Percentiles rank a stretch among this genome's conserved stretches.
phyloP scores from a whole-genome alignment of 352 stramenopile species.

The Globisporangium emineosum region DNA sequence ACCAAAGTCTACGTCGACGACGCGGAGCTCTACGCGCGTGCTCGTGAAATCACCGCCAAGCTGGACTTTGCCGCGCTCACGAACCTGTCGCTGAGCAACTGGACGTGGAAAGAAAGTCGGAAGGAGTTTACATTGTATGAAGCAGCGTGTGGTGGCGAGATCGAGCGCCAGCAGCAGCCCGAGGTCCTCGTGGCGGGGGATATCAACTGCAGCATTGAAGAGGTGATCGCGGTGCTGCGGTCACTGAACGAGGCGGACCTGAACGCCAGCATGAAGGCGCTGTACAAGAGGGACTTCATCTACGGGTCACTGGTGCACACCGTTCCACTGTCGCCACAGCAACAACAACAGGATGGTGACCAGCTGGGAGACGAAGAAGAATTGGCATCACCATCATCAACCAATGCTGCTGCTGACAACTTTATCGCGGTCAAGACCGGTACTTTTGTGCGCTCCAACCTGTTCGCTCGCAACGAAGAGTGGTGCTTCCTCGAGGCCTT shows the following conservation, averaged over 20 bases:
- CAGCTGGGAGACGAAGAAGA: no score
- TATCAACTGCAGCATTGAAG: conserved; percentile 15
- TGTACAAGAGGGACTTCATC: conserved; percentile 46
- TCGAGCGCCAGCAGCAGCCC: neutral
- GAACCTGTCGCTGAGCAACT: conserved; percentile 10
- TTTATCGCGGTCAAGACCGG: conserved; percentile 44
- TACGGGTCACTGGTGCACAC: conserved; percentile 39
- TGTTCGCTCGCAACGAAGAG: conserved; percentile 35
- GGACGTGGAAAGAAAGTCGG: conserved; percentile 3
- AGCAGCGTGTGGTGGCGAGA: neutral
- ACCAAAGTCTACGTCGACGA: conserved; percentile 10
- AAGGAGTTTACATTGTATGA: conserved; percentile 12
- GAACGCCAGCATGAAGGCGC: conserved; percentile 16
- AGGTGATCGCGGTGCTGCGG: conserved; percentile 9
- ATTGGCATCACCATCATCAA: no score
- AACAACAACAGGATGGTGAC: neutral
- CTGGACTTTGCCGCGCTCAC: conserved; percentile 14
- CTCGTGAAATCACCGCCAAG: neutral
- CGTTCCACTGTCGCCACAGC: conserved; percentile 19
- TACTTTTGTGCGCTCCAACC: conserved; percentile 32
- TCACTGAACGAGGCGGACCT: conserved; percentile 1
- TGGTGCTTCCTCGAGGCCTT: conserved; percentile 40
- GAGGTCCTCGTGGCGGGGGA: conserved; percentile 9
- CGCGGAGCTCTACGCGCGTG: conserved; percentile 7
- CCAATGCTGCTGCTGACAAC: no score